phyloP scores from a whole-genome alignment of 1,284 basidiomycete genomes.

The Pholiota adiposa region DNA sequence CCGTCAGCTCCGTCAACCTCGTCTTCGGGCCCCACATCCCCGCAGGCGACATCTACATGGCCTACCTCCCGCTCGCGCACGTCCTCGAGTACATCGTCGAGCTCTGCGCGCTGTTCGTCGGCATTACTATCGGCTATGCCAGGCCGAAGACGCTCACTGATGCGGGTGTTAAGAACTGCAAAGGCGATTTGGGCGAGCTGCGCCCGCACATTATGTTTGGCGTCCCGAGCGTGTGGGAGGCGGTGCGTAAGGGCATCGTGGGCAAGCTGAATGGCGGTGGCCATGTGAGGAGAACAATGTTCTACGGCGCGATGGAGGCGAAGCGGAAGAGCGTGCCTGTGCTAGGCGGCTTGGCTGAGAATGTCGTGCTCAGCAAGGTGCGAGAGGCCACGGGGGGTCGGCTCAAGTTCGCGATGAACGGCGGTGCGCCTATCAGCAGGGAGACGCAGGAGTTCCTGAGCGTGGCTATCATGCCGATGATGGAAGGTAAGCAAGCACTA shows the following conservation, averaged over 20 bases:
- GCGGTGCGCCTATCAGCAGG: conserved; percentile 82
- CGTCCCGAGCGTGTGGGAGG: conserved; percentile 91
- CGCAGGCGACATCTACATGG: conserved; percentile 73
- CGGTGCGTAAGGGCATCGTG: conserved; percentile 90
- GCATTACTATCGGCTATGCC: conserved; percentile 85
- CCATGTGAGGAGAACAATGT: conserved; percentile 67
- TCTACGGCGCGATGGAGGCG: conserved; percentile 82
- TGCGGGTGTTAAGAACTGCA: conserved; percentile 83
- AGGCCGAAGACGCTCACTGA: conserved; percentile 94
- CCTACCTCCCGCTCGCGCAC: conserved; percentile 92
- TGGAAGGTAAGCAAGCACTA: too few species aligned
- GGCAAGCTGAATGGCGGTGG: conserved; percentile 74
- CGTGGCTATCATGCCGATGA: conserved; percentile 80
- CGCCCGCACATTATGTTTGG: conserved; percentile 86
- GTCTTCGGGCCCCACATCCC: conserved; percentile 78
- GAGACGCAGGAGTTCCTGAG: conserved; percentile 92
- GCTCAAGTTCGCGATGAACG: conserved; percentile 77
- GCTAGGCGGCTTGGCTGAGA: conserved; percentile 73
- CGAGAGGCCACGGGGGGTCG: conserved; percentile 85
- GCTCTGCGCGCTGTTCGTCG: conserved; percentile 61
- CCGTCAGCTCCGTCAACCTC: conserved; percentile 77
- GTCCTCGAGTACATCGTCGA: conserved; percentile 89
- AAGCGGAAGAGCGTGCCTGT: conserved; percentile 72
- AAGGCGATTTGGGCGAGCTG: conserved; percentile 86
- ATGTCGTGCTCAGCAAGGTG: conserved; percentile 75